These are phyloP conservation scores for Rhinocladiella similis DNA, from an alignment of 2,329 filamentous ascomycete genomes.

Conservation along the genomic window DNA sequence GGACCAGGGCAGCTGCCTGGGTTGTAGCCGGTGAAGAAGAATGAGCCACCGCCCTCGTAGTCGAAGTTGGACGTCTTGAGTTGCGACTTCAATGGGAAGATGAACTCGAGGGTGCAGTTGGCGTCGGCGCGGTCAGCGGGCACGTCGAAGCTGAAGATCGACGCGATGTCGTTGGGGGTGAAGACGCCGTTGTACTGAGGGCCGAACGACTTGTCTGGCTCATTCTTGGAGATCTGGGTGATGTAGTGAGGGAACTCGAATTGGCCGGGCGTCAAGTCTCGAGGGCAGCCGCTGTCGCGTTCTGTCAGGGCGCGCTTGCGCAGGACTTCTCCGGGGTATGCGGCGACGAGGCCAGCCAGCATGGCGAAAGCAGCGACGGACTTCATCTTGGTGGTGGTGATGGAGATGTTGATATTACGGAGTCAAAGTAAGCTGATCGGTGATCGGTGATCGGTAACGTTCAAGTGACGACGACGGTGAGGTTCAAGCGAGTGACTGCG, in stretches of 20 bases:
- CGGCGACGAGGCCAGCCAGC: constrained; percentile 44
- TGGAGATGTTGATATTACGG: constrained; percentile 1
- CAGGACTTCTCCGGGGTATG: constrained; percentile 43
- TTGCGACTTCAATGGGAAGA: constrained; percentile 58
- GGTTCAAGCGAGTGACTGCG: constrained; percentile 20
- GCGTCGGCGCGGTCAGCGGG: constrained; percentile 54
- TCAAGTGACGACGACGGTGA: not conserved
- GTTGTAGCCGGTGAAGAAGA: constrained; percentile 55
- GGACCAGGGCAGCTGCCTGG: constrained; percentile 43
- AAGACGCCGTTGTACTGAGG: constrained; percentile 59
- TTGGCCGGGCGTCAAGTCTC: constrained; percentile 43
- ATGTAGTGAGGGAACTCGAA: constrained; percentile 65
- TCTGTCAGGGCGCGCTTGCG: constrained; percentile 40
- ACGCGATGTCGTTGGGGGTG: constrained; percentile 51
- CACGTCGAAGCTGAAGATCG: constrained; percentile 71
- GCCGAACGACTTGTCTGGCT: constrained; percentile 54
- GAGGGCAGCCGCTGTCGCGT: constrained; percentile 44
- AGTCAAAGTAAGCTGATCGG: constrained; percentile 1
- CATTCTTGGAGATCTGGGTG: constrained; percentile 57
- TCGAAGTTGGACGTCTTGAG: constrained; percentile 62
- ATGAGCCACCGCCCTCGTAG: constrained; percentile 54
- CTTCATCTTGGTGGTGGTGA: constrained; percentile 38
- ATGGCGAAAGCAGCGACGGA: constrained; percentile 39
- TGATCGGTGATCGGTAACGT: not conserved
- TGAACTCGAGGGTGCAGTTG: constrained; percentile 65